Conservation (phyloP, 2,329 filamentous ascomycete species). For the Alternaria gaisen region DNA sequence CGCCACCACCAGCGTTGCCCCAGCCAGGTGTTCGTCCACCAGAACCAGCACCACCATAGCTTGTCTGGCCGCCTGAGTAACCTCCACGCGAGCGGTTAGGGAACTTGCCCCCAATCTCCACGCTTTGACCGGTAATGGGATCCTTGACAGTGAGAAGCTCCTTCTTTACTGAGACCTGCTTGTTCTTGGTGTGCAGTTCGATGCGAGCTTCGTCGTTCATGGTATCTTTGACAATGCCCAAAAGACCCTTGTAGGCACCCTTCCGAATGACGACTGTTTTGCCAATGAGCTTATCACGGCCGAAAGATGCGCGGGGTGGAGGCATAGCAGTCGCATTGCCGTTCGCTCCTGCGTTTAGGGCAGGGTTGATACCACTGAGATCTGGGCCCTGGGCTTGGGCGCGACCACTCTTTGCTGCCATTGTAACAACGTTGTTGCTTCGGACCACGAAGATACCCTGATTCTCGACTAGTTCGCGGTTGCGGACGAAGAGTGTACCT, state of each 20-base stretch:
- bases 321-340: slow-evolving; percentile 63
- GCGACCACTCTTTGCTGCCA: slow-evolving; percentile 92
- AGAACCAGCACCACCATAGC: slow-evolving; percentile 52
- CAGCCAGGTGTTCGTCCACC: slow-evolving; percentile 48
- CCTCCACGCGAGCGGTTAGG: slow-evolving; percentile 49
- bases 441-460: slow-evolving; percentile 89
- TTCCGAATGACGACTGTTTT: slow-evolving; percentile 90
- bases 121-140: slow-evolving; percentile 75
- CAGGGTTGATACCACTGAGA: slow-evolving; percentile 90
- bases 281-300: slow-evolving; percentile 84
- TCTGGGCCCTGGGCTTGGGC: slow-evolving; percentile 77
- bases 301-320: slow-evolving; percentile 73
- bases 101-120: slow-evolving; percentile 65
- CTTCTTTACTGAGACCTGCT: slow-evolving; percentile 85
- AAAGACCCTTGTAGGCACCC: slow-evolving; percentile 88
- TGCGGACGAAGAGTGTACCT: slow-evolving; percentile 90
- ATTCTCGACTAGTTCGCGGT: slow-evolving; percentile 83
- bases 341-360: slow-evolving; percentile 67
- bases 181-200: slow-evolving; percentile 93
- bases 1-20: slow-evolving; percentile 54
- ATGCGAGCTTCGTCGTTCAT: slow-evolving; percentile 87
- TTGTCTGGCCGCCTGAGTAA: slow-evolving; percentile 46
- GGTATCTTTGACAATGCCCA: slow-evolving; percentile 95
- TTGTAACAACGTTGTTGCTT: slow-evolving; percentile 83
- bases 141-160: slow-evolving; percentile 87